Base-by-base conservation (phyloP, 495 filamentous ascomycete genomes). In the Penicillium herquei region DNA sequence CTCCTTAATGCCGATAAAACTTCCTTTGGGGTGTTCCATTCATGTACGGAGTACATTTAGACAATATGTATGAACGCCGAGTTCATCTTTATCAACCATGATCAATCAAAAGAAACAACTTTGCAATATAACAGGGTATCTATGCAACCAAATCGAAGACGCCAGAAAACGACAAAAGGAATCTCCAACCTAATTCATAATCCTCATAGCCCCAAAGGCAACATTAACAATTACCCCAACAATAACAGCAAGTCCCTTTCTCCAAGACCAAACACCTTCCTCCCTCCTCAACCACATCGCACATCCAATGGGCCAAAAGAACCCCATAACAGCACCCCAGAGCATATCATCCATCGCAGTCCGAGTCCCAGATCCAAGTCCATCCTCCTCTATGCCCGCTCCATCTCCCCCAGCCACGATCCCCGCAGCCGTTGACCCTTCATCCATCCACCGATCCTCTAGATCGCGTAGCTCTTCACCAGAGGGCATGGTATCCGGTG, bases 391-490 rank as follows among this genome's bases (percentile, higher is more conserved):
- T 14, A 57, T 67, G 4, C 69, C 77, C 4, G 63, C 78, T 32
- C 65, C 65, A 49, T 65, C 63, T 41, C 52, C 70, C 21, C 66
- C 70, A 12, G 58, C 74, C 21, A 65, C 70, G 30, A 72, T 72
- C 35, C 53, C 66, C 18, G 77, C 70, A 26, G 75, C 64, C 30
- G 70, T 74, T 39, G 76, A 77, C 52, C 86, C 86, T 59, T 84
- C 85, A 55, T 98, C 94, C 60, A 98, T 87, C 94, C 94, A 98
- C 10, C 87, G 77, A 58, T 98, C 93, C 64, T 98, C 94, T 56
- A 97, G 68, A 51, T 77, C 71, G 6, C 84, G 79, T 39, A 88
- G 64, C 52, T 80, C 79, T 18, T 86, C 56, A 52, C 80, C 65
- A 58, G 80, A 70, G 7, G 92, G 92, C 87, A 96, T 90, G 1